Evolutionary conservation across 1,284 basidiomycete species (phyloP).

Genomic region (Megacollybia platyphylla): DNA sequence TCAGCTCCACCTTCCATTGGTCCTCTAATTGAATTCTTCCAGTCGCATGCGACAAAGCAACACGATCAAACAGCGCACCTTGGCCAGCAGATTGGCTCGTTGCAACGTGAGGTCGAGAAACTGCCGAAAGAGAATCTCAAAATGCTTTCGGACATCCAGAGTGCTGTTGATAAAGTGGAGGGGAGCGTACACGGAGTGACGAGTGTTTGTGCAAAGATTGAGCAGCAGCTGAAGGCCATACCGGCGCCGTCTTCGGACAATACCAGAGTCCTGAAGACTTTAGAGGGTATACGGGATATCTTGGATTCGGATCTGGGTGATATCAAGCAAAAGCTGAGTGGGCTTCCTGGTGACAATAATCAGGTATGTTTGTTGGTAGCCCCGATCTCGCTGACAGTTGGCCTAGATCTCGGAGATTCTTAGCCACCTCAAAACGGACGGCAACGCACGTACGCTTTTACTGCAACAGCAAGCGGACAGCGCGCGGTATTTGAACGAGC

Average conservation of each 20-base stretch:
- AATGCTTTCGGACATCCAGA: not conserved
- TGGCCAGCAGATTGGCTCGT: conserved; percentile 18
- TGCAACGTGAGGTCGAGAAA: conserved; percentile 22
- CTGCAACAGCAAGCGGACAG: conserved; percentile 55
- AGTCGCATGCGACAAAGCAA: conserved; percentile 21
- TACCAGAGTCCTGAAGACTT: not conserved
- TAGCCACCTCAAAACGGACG: conserved; percentile 28
- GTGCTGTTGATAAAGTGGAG: not conserved
- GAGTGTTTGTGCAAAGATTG: conserved; percentile 8
- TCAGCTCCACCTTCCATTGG: conserved; percentile 5
- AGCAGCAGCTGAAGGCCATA: conserved; percentile 1
- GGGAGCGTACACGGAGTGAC: not conserved
- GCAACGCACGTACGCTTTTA: conserved; percentile 31
- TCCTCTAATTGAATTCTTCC: conserved; percentile 20
- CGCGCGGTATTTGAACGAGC: conserved; percentile 61
- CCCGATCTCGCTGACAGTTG: not conserved
- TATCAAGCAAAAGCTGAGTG: not conserved
- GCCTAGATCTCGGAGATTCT: conserved; percentile 29
- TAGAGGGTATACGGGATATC: not conserved
- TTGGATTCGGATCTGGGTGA: not conserved
- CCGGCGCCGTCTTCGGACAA: not conserved
- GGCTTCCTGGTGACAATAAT: not conserved
- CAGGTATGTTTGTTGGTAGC: not conserved
- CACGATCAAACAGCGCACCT: conserved; percentile 20
- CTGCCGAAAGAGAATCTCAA: conserved; percentile 4